Base-by-base conservation (phyloP, 768 basidiomycete genomes). In the Hygrocybe punicea region DNA sequence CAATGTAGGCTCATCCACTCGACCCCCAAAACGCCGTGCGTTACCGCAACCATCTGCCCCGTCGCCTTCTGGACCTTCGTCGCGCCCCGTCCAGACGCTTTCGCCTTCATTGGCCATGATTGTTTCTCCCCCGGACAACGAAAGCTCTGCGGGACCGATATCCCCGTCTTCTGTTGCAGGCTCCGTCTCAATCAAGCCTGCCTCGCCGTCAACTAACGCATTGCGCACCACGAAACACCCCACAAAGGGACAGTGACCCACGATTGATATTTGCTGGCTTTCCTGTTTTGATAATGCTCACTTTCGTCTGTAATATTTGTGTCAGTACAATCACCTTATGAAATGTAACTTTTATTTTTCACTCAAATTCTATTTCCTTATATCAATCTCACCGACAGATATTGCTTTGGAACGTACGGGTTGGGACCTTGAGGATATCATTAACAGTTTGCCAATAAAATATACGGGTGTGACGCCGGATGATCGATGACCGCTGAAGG, bases 41-140 rank as follows among this genome's bases (percentile, higher is more conserved):
- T 65, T 72, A 4, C 68, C 71, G 3, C 58, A 68, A 14, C 56
- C 69, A 29, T 68, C 72, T 16, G 65, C 71, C 29, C 69, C 71
- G 13, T 66, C 53, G 35, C 66, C 69, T 13, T 42, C 61, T 52
- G 57, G 65, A 21, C 69, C 69, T 11, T 72, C 72, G 6, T 65
- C 70, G 49, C 69, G 73, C 55, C 72, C 67, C 52, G 72, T 70
- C 8, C 79, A 81, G 58, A 81, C 75, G 10, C 73, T 86, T 25
- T 85, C 84, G 2, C 85, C 85, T 6, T 85, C 84, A 16, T 65
- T 85, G 39, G 84, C 84, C 16, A 80, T 84, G 76, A 81, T 85
- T 63, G 77, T 85, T 44, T 84, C 84, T n/a, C 84, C 84, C 0
- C 71, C 73, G 5, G 76, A 77, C 51, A 72, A 76, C 24, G 69